phyloP scores from a whole-genome alignment of 2,329 filamentous ascomycete genomes.

The Trichoderma koningiopsis region DNA sequence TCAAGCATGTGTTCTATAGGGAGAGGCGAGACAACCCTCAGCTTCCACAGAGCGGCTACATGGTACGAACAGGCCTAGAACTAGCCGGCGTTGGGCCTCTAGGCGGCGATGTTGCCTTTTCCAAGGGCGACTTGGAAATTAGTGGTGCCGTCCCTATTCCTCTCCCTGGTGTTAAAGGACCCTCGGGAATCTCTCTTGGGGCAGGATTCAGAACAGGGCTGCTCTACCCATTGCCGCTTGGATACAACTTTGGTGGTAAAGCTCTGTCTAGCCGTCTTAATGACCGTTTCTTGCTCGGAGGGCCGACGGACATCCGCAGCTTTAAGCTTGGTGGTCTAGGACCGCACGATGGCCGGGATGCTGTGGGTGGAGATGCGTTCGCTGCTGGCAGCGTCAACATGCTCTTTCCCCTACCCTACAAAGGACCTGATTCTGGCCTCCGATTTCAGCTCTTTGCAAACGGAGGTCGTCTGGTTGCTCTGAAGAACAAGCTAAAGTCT shows the following conservation, averaged over 20 bases:
- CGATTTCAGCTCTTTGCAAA: conserved; percentile 91
- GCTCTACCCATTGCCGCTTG: conserved; percentile 76
- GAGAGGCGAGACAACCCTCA: conserved; percentile 84
- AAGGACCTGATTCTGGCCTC: conserved; percentile 80
- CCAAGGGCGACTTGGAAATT: conserved; percentile 85
- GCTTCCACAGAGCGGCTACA: conserved; percentile 79
- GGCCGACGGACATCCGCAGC: conserved; percentile 90
- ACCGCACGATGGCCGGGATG: conserved; percentile 81
- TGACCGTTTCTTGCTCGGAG: conserved; percentile 93
- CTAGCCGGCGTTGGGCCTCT: conserved; percentile 85
- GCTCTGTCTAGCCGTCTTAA: conserved; percentile 78
- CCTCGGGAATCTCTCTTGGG: conserved; percentile 79
- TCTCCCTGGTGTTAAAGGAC: conserved; percentile 66
- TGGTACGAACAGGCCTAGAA: conserved; percentile 76
- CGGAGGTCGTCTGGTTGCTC: conserved; percentile 78
- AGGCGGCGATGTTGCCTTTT: conserved; percentile 88
- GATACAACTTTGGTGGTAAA: conserved; percentile 52
- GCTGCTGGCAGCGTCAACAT: conserved; percentile 86
- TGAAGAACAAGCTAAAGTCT: conserved; percentile 61
- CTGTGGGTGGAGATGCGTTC: conserved; percentile 88
- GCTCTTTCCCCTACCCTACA: conserved; percentile 79
- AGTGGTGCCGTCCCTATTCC: conserved; percentile 74
- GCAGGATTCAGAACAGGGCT: conserved; percentile 79
- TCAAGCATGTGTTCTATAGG: conserved; percentile 77
- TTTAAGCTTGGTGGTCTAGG: conserved; percentile 90